Evolutionary conservation across 306 rosid species (phyloP).

Genomic region (Cucurbita maxima): DNA sequence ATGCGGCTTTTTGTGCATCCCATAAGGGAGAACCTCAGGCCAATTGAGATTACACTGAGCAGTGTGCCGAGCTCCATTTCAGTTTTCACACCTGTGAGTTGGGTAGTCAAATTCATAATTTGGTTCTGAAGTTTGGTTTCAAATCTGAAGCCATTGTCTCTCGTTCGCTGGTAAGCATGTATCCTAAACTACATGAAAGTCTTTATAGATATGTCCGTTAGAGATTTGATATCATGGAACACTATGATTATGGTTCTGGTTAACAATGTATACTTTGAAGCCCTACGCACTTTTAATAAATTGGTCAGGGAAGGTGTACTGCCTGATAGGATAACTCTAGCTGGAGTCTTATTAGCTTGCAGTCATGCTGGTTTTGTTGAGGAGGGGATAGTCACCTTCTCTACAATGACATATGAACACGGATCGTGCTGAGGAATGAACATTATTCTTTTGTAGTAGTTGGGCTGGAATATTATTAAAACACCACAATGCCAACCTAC

Average conservation of each 20-base stretch:
- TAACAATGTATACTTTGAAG: constrained; percentile 32
- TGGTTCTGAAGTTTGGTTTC: constrained; percentile 48
- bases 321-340: constrained; percentile 51
- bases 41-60: constrained; percentile 55
- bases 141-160: constrained; percentile 51
- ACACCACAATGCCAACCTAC: constrained; percentile 31
- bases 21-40: constrained; percentile 55
- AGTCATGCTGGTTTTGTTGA: constrained; percentile 44
- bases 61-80: constrained; percentile 47
- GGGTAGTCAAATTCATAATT: constrained; percentile 56
- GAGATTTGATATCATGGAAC: constrained; percentile 74
- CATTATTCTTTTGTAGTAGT: constrained; percentile 45
- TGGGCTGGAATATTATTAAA: constrained; percentile 39
- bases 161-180: constrained; percentile 56
- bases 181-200: constrained; percentile 49
- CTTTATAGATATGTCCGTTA: constrained; percentile 27
- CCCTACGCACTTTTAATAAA: constrained; percentile 30
- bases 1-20: constrained; percentile 36
- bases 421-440: constrained; percentile 42
- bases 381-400: constrained; percentile 45
- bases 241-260: constrained; percentile 55
- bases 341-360: constrained; percentile 61
- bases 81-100: constrained; percentile 26
- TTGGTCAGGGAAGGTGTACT: constrained; percentile 22
- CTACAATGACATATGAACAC: constrained; percentile 43